These are phyloP conservation scores for Sporobolomyces pararoseus DNA, from an alignment of 768 basidiomycete genomes.

Conservation along the genomic window DNA sequence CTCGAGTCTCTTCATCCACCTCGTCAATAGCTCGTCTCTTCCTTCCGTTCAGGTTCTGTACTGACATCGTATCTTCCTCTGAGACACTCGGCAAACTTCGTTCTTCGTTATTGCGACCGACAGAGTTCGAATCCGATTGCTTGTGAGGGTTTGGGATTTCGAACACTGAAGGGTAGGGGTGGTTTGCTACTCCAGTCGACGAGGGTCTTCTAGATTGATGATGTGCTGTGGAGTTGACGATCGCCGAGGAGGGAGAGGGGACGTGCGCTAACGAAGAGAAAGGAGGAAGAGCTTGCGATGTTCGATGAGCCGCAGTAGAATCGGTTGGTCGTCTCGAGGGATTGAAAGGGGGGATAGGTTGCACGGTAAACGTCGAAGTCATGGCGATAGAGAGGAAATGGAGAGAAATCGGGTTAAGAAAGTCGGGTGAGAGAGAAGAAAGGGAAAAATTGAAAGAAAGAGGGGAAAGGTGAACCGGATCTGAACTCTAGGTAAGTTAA, in stretches of 20 bases:
- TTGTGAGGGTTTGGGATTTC: slow-evolving; percentile 8
- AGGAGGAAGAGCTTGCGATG: neutral
- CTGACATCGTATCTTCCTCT: neutral
- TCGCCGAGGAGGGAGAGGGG: neutral
- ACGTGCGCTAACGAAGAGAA: neutral
- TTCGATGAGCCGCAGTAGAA: neutral
- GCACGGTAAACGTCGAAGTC: neutral
- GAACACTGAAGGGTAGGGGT: neutral
- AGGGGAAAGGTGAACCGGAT: neutral
- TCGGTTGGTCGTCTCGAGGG: neutral
- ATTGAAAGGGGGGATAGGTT: slow-evolving; percentile 5
- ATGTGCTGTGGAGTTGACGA: neutral
- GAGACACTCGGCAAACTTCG: neutral
- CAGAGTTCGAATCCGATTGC: too few relatives aligned
- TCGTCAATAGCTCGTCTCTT: slow-evolving; percentile 9
- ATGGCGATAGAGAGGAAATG: neutral
- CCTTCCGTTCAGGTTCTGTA: neutral
- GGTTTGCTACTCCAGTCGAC: neutral
- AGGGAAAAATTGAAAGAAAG: neutral
- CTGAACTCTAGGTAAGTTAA: too few relatives aligned
- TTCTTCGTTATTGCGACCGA: neutral
- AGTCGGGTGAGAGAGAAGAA: neutral
- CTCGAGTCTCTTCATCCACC: neutral
- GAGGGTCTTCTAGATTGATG: neutral
- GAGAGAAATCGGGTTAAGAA: neutral